Conservation (phyloP, 192 early-diverging fungal genomes). For the Podila verticillata region DNA sequence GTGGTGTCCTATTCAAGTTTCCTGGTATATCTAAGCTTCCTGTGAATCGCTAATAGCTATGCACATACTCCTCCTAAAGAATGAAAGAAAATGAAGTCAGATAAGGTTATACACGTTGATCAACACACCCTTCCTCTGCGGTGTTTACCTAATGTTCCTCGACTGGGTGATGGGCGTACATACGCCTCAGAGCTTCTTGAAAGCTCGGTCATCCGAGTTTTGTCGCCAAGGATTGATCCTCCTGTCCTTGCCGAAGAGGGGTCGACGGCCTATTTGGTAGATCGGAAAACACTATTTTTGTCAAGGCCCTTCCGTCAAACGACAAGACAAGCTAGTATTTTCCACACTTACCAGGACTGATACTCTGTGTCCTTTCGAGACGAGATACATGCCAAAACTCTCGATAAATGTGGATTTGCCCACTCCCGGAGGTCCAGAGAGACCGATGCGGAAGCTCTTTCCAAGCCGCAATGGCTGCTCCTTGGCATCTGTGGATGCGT, state of each 20-base stretch:
- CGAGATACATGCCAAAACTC: conserved; percentile 78
- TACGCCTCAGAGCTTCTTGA: conserved; percentile 70
- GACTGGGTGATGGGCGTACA: conserved; percentile 80
- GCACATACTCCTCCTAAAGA: conserved; percentile 8
- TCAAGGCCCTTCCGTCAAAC: not conserved
- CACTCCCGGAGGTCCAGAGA: conserved; percentile 83
- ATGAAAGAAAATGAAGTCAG: not conserved
- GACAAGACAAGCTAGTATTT: not conserved
- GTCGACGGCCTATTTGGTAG: conserved; percentile 74
- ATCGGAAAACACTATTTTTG: no score
- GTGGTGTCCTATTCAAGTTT: not conserved
- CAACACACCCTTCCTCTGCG: not conserved
- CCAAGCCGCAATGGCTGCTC: conserved; percentile 31
- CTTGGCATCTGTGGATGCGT: conserved; percentile 5
- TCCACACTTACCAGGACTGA: conserved; percentile 70
- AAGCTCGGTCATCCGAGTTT: conserved; percentile 85
- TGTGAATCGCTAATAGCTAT: not conserved
- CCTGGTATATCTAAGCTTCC: not conserved
- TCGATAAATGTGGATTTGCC: conserved; percentile 92
- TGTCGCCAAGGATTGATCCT: conserved; percentile 87
- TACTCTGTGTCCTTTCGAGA: conserved; percentile 73
- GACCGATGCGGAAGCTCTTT: conserved; percentile 77
- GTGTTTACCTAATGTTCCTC: conserved; percentile 73
- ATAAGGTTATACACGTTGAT: not conserved
- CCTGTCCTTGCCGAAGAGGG: conserved; percentile 84